Conservation (phyloP, 2,329 filamentous ascomycete genomes). For the Thelonectria discophora region DNA sequence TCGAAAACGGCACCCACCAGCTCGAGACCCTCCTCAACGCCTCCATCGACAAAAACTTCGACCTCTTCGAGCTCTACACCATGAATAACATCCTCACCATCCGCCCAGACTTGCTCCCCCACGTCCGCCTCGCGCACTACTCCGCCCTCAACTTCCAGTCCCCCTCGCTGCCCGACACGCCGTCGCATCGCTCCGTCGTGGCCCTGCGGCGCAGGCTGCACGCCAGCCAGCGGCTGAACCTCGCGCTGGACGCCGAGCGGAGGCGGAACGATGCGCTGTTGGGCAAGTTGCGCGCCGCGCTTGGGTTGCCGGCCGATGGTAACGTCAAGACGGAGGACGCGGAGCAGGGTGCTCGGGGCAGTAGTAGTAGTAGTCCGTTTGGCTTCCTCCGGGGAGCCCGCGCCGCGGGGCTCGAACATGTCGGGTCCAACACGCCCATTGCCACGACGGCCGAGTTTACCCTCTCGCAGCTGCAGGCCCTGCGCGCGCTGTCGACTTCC, state of each 20-base stretch:
- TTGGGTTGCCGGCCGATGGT: conserved; percentile 44
- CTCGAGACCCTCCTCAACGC: conserved; percentile 83
- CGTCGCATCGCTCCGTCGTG: conserved; percentile 74
- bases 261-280: conserved; percentile 78
- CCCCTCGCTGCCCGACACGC: conserved; percentile 43
- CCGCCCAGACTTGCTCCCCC: conserved; percentile 73
- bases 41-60: conserved; percentile 85
- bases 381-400: conserved; percentile 66
- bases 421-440: conserved; percentile 64
- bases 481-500: conserved; percentile 70
- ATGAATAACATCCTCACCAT: conserved; percentile 85
- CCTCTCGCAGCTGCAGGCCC: conserved; percentile 81
- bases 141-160: conserved; percentile 66
- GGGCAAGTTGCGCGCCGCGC: conserved; percentile 62
- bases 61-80: conserved; percentile 88
- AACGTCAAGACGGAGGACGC: conserved; percentile 39
- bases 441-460: conserved; percentile 80
- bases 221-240: conserved; percentile 80
- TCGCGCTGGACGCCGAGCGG: conserved; percentile 73
- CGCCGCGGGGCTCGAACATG: conserved; percentile 59
- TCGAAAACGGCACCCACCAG: conserved; percentile 88
- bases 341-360: conserved; percentile 1
- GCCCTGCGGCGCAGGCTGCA: conserved; percentile 77
- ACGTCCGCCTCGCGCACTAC: conserved; percentile 87
- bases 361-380: conserved; percentile 48